phyloP scores from a whole-genome alignment of 768 basidiomycete genomes.

The Butyriboletus loyo region DNA sequence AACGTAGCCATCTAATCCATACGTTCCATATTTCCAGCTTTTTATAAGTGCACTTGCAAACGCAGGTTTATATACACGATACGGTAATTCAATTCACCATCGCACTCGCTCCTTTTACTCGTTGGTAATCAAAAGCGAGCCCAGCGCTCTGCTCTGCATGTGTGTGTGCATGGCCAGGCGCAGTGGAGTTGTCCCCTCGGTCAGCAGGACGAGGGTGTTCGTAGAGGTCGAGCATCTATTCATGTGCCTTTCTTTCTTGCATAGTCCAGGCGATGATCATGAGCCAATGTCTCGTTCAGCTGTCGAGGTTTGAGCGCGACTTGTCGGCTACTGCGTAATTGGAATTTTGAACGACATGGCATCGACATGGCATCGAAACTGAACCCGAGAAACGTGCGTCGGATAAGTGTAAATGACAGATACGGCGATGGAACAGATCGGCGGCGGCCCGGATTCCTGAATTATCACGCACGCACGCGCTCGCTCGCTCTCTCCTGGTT shows the following conservation, averaged over 20 bases:
- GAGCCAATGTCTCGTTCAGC: neutral
- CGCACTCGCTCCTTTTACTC: constrained; percentile 10
- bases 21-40: neutral
- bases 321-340: neutral
- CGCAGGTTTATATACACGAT: constrained; percentile 2
- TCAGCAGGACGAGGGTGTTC: neutral
- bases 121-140: neutral
- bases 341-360: too few relatives aligned
- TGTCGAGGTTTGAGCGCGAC: neutral
- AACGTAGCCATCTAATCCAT: constrained; percentile 4
- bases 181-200: too few relatives aligned
- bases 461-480: too few relatives aligned
- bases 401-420: too few relatives aligned
- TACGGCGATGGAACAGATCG: too few relatives aligned
- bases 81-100: constrained; percentile 8
- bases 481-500: too few relatives aligned
- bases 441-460: too few relatives aligned
- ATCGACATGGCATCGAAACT: too few relatives aligned
- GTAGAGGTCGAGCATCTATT: neutral
- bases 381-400: neutral
- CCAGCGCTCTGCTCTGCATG: neutral
- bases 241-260: neutral
- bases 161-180: too few relatives aligned
- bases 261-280: neutral
- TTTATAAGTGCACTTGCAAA: neutral